Evolutionary conservation across 1,284 basidiomycete species (phyloP).

Genomic region (Prillingera fragicola): DNA sequence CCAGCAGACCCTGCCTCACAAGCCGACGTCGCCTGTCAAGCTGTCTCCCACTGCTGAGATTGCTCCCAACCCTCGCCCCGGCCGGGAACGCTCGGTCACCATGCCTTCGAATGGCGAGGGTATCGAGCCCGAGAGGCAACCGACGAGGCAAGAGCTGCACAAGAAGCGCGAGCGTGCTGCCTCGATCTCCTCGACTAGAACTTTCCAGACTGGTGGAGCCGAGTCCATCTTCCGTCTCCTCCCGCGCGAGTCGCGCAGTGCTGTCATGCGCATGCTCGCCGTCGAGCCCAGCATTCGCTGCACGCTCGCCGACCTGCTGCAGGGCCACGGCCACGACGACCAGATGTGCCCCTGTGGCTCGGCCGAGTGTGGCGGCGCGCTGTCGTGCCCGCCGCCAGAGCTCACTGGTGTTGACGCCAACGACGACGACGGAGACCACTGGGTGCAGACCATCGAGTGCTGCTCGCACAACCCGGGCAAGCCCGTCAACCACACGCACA

Average conservation of each 20-base stretch:
- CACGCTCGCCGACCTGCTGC: constrained; percentile 86
- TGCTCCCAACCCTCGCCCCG: not conserved
- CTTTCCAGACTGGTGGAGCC: constrained; percentile 77
- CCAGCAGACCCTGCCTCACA: constrained; percentile 19
- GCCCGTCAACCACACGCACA: constrained; percentile 40
- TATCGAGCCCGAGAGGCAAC: constrained; percentile 6
- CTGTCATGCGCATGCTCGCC: constrained; percentile 87
- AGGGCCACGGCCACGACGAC: constrained; percentile 67
- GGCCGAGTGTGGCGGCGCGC: constrained; percentile 49
- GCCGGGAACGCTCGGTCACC: constrained; percentile 11
- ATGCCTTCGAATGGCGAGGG: constrained; percentile 6
- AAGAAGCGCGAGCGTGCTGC: constrained; percentile 39
- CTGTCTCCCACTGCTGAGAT: too few relatives aligned
- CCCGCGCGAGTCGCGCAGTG: constrained; percentile 82
- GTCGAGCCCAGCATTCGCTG: constrained; percentile 84
- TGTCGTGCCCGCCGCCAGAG: constrained; percentile 45
- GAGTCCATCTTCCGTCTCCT: constrained; percentile 97
- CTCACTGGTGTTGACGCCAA: constrained; percentile 36
- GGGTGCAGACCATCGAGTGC: constrained; percentile 67
- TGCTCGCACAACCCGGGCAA: constrained; percentile 56
- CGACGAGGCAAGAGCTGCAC: constrained; percentile 34
- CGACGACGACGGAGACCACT: constrained; percentile 49
- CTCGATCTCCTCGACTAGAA: constrained; percentile 47
- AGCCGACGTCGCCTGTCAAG: not conserved
- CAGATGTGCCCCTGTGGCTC: constrained; percentile 70